phyloP scores from a whole-genome alignment of 208 protist species.

The Naegleria gruberi region DNA sequence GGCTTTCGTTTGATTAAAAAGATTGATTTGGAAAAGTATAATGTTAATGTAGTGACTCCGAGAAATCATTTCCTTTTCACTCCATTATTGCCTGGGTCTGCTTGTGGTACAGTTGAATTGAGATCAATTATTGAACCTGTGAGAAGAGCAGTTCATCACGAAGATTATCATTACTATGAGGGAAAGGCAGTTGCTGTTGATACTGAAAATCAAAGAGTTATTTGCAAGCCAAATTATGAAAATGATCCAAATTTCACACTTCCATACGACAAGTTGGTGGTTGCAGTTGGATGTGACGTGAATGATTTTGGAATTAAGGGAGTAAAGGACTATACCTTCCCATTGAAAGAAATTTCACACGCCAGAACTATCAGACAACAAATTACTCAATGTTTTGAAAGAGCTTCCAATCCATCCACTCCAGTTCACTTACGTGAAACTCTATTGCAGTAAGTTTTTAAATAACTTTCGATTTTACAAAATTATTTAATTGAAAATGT shows the following conservation, averaged over 20 bases:
- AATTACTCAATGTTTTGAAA: conserved; percentile 80
- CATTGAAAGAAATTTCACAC: conserved; percentile 64
- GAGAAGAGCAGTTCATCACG: conserved; percentile 51
- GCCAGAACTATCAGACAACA: conserved; percentile 58
- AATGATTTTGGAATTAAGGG: conserved; percentile 83
- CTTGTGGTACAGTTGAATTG: conserved; percentile 79
- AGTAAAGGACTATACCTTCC: conserved; percentile 70
- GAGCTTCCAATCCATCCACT: conserved; percentile 66
- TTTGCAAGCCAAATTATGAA: neutral
- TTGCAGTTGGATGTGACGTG: conserved; percentile 71
- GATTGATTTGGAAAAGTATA: conserved; percentile 61
- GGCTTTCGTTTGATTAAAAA: conserved; percentile 62
- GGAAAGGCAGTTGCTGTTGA: neutral
- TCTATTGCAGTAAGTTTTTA: conserved; percentile 49
- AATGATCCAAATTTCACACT: conserved; percentile 62
- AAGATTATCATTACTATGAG: conserved; percentile 23
- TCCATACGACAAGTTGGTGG: conserved; percentile 75
- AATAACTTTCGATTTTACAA: too few relatives aligned
- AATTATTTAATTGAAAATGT: neutral
- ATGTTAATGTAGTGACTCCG: conserved; percentile 69
- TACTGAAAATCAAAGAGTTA: neutral
- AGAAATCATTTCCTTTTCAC: conserved; percentile 88
- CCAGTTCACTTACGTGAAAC: conserved; percentile 58
- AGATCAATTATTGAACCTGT: conserved; percentile 68
- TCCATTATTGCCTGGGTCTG: conserved; percentile 77